Evolutionary conservation across 2,329 filamentous ascomycete genomes (phyloP).

Genomic region (Paecilomyces sp.): DNA sequence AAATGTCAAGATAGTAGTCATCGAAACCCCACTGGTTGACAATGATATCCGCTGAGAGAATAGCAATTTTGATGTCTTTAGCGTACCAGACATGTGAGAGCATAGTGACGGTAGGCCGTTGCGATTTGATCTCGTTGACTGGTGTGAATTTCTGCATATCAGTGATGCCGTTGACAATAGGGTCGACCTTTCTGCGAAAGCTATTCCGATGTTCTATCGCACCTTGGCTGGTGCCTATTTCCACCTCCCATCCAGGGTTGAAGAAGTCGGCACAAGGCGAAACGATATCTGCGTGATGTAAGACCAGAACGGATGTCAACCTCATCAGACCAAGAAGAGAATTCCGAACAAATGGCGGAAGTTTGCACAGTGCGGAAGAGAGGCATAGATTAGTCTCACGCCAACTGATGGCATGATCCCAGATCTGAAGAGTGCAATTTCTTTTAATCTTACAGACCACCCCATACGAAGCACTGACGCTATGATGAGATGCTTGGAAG

Average conservation of each 20-base stretch:
- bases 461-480: constrained; percentile 54
- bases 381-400: constrained; percentile 48
- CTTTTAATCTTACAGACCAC: constrained; percentile 57
- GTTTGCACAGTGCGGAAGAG: constrained; percentile 43
- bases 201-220: constrained; percentile 49
- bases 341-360: constrained; percentile 44
- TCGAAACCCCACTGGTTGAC: constrained; percentile 60
- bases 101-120: constrained; percentile 58
- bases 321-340: constrained; percentile 42
- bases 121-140: constrained; percentile 52
- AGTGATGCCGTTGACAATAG: constrained; percentile 58
- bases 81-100: constrained; percentile 49
- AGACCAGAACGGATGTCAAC: constrained; percentile 40
- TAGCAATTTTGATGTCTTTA: constrained; percentile 59
- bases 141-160: constrained; percentile 58
- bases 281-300: constrained; percentile 53
- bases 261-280: constrained; percentile 55
- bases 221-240: constrained; percentile 54
- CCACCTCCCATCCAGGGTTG: constrained; percentile 58
- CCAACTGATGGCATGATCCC: constrained; percentile 59
- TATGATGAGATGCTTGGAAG: constrained; percentile 58
- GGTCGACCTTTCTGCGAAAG: constrained; percentile 55
- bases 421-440: constrained; percentile 54
- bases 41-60: constrained; percentile 58
- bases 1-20: constrained; percentile 57